Base-by-base conservation (phyloP, 2,329 filamentous ascomycete species). In the Alternaria consortialis region DNA sequence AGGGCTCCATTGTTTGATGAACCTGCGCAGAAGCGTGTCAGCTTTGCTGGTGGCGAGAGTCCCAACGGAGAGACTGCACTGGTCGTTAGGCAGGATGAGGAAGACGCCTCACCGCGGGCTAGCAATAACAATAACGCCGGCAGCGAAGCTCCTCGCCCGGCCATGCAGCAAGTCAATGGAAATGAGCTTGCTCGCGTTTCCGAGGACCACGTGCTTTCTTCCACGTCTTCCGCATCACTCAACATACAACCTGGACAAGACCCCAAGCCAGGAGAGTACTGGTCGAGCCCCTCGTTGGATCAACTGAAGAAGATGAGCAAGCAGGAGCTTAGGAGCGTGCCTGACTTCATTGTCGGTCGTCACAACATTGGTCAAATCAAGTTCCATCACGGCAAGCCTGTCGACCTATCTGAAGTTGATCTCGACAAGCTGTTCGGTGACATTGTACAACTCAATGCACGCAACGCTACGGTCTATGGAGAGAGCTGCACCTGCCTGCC, bases 381-480 rank as follows among this genome's bases (percentile, higher is more conserved):
- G 25, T 99, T 99, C 80, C 84, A 89, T 53, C 63, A 65, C 15
- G 73, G 74, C 34, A 63, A 71, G 34, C 68, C 74, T 6, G 93
- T 97, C 34, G 94, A 99, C 78, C 84, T 99, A 25, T 94, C 87
- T 62, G 87, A 84, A 52, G 86, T 96, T 58, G 87, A 94, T 54
- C 80, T 97, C 2, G 92, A 97, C 66, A 86, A 92, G n/a, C 85
- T 99, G 25, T 90, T 87, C 52, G 91, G 86, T 48, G 86, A 85
- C 27, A 90, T 97, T 69, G 91, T 98, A 36, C 84, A 89, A 53
- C 87, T 98, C 50, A 86, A 87, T 43, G 85, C 90, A 51, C 91
- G 95, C 36, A 90, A 90, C 8, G 92, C 93, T 25, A 97, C 94
- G 0, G 95, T 98, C 7, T 99, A 99, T 74, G 84, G 88, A 40